These are phyloP conservation scores for Alternaria sp. DNA, from an alignment of 2,329 filamentous ascomycete genomes.

Conservation along the genomic window DNA sequence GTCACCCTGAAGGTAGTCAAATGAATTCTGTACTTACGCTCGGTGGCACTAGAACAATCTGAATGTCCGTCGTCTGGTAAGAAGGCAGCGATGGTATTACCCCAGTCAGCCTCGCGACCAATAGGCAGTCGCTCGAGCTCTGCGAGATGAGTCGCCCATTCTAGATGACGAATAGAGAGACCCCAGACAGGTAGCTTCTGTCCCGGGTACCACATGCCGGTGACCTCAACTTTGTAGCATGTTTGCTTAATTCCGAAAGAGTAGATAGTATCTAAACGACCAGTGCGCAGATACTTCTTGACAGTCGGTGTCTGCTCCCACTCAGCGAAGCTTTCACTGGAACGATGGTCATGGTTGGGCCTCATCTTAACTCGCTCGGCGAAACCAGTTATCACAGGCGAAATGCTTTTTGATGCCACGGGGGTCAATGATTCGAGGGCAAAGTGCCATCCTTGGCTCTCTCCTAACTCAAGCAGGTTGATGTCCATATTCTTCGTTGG, in stretches of 20 bases:
- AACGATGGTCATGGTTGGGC: conserved; percentile 20
- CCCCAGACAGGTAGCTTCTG: conserved; percentile 40
- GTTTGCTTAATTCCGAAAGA: conserved; percentile 42
- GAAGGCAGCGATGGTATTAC: conserved; percentile 33
- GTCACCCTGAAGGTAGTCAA: too few species aligned
- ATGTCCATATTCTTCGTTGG: conserved; percentile 41
- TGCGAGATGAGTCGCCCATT: conserved; percentile 41
- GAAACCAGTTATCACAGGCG: conserved; percentile 36
- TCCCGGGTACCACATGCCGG: conserved; percentile 41
- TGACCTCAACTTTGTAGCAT: conserved; percentile 38
- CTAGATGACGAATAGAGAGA: conserved; percentile 38
- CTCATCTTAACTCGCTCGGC: conserved; percentile 32
- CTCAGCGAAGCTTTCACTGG: conserved; percentile 27
- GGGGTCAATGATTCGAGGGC: conserved; percentile 37
- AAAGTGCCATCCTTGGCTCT: conserved; percentile 44
- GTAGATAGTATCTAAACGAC: conserved; percentile 41
- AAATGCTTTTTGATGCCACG: conserved; percentile 23
- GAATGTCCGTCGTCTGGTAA: conserved; percentile 39
- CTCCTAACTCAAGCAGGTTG: conserved; percentile 45
- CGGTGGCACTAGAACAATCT: conserved; percentile 9
- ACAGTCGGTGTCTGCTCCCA: conserved; percentile 31
- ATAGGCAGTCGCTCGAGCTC: conserved; percentile 36
- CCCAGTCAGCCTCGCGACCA: conserved; percentile 35
- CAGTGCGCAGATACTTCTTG: conserved; percentile 18
- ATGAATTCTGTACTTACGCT: too few species aligned